Conservation (phyloP, 768 basidiomycete species). For the Cubamyces sp. region DNA sequence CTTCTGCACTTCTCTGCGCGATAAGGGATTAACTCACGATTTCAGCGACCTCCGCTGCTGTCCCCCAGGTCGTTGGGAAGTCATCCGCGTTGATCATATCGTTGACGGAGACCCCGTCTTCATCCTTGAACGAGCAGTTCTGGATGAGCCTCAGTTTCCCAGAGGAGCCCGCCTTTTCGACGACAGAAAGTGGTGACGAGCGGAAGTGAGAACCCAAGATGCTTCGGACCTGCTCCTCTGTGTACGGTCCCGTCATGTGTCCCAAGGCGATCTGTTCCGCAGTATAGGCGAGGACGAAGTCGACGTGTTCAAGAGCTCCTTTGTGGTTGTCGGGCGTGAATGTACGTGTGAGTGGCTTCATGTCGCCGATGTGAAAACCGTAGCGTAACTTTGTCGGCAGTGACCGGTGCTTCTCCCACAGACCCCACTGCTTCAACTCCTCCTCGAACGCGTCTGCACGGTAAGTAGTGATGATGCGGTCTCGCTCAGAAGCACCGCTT, state of each 20-base stretch:
- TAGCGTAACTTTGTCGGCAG: not conserved
- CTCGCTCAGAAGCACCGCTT: constrained; percentile 18
- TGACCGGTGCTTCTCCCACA: not conserved
- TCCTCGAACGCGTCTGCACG: constrained; percentile 1
- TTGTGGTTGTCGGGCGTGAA: constrained; percentile 18
- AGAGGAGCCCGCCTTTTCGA: not conserved
- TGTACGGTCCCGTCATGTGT: constrained; percentile 16
- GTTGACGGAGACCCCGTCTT: constrained; percentile 6
- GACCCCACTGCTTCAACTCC: not conserved
- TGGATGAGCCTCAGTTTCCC: constrained; percentile 8
- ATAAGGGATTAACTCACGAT: not conserved
- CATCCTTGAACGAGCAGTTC: constrained; percentile 10
- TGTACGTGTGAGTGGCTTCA: not conserved
- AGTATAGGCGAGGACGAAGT: constrained; percentile 5
- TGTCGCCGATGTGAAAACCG: constrained; percentile 16
- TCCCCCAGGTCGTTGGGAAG: constrained; percentile 10
- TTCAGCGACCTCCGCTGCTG: constrained; percentile 10
- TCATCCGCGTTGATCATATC: constrained; percentile 13
- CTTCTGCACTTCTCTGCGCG: not conserved
- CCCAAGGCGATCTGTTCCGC: constrained; percentile 3
- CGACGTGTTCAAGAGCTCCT: not conserved
- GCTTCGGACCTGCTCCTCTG: not conserved
- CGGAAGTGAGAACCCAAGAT: constrained; percentile 7
- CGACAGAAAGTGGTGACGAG: constrained; percentile 10
- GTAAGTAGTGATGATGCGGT: constrained; percentile 4